phyloP scores from a whole-genome alignment of 2,329 filamentous ascomycete species.

The Fusarium staphyleae region DNA sequence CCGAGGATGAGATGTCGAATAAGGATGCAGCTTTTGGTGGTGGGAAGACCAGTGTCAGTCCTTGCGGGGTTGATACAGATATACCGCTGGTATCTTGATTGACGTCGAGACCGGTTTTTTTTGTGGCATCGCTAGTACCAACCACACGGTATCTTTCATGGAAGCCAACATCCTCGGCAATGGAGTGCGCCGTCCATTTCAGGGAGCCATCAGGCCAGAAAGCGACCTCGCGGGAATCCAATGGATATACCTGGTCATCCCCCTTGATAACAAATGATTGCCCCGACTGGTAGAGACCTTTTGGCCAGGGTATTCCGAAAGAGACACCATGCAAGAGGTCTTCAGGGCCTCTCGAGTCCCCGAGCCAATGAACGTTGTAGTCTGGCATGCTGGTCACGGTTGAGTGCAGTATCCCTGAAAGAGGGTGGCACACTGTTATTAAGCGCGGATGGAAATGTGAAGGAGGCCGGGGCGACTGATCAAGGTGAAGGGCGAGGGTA shows the following conservation, averaged over 20 bases:
- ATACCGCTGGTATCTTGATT: background rate
- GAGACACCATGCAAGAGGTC: conserved; percentile 18
- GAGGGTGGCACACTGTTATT: too few relatives aligned
- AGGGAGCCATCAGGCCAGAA: conserved; percentile 65
- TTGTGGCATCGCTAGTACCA: conserved; percentile 4
- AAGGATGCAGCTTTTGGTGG: background rate
- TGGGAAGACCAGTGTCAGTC: conserved; percentile 11
- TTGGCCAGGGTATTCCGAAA: conserved; percentile 31
- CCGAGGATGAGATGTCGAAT: conserved; percentile 11
- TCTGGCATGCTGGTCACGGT: conserved; percentile 10
- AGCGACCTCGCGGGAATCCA: conserved; percentile 28
- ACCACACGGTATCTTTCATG: conserved; percentile 51
- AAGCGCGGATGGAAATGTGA: too few relatives aligned
- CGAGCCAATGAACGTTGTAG: conserved; percentile 19
- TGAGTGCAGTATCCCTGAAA: background rate
- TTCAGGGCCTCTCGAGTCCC: background rate
- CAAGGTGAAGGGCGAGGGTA: too few relatives aligned
- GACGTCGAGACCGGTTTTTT: background rate
- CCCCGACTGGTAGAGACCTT: conserved; percentile 17
- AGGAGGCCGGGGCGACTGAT: too few relatives aligned
- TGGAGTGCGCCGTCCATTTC: conserved; percentile 66
- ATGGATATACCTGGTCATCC: conserved; percentile 1
- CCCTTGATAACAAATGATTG: conserved; percentile 22
- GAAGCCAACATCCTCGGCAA: conserved; percentile 51
- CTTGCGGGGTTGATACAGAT: conserved; percentile 4